These are phyloP conservation scores for Akanthomyces uredinophilus DNA, from an alignment of 2,329 filamentous ascomycete species.

Conservation along the genomic window DNA sequence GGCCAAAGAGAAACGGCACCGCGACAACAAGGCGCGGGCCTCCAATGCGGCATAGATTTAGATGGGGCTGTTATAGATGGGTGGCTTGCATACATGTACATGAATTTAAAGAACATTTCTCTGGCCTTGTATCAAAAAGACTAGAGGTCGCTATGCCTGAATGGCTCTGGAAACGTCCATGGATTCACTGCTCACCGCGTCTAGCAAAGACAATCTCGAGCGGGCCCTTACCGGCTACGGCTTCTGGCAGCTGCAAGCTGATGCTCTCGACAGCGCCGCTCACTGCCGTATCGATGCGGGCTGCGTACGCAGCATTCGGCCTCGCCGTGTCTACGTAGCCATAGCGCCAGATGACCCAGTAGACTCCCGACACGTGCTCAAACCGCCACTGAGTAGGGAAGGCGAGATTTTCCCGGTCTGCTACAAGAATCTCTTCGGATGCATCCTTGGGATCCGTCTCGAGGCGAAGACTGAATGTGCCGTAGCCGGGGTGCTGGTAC, in stretches of 20 bases:
- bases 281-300: neutral
- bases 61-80: constrained; percentile 1
- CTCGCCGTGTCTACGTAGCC: neutral
- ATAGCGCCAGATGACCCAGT: constrained; percentile 24
- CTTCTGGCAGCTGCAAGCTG: neutral
- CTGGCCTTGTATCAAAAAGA: neutral
- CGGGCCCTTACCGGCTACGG: neutral
- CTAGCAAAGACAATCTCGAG: constrained; percentile 1
- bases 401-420: constrained; percentile 21
- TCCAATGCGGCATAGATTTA: constrained; percentile 33
- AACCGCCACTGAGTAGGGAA: constrained; percentile 22
- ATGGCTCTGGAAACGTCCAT: no score
- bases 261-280: neutral
- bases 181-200: neutral
- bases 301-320: neutral
- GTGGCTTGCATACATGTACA: constrained; percentile 1
- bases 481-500: constrained; percentile 41
- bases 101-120: neutral
- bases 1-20: constrained; percentile 61
- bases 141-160: neutral
- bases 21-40: constrained; percentile 56
- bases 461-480: constrained; percentile 20
- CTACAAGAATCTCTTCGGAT: constrained; percentile 20
- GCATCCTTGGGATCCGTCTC: constrained; percentile 15
- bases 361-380: constrained; percentile 25